Evolutionary conservation across 2,329 filamentous ascomycete species (phyloP).

Genomic region (Rhynchosporium graminicola): DNA sequence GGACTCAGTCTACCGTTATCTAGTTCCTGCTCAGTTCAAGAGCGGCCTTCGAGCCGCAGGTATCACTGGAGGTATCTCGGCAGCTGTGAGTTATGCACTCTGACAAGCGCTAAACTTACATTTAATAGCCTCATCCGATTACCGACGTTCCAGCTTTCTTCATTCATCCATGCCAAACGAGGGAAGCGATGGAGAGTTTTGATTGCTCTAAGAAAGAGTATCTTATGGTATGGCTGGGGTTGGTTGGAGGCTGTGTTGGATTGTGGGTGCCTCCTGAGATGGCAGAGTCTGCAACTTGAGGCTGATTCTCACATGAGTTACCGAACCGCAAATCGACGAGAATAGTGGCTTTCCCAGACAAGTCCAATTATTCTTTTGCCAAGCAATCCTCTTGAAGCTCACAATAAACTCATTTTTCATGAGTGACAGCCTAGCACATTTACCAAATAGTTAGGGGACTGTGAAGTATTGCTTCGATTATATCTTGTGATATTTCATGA

Average conservation of each 20-base stretch:
- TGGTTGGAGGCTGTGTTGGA: constrained; percentile 78
- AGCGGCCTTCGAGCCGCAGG: constrained; percentile 60
- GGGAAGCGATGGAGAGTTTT: constrained; percentile 73
- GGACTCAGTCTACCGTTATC: constrained; percentile 68
- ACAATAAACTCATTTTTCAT: too few species aligned
- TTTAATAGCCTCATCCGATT: constrained; percentile 63
- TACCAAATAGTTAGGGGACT: too few species aligned
- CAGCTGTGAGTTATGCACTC: constrained; percentile 62
- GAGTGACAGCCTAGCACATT: too few species aligned
- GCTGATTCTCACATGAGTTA: neutral
- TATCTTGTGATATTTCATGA: too few species aligned
- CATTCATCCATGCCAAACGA: constrained; percentile 88
- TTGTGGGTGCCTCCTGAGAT: constrained; percentile 75
- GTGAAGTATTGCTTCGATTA: too few species aligned
- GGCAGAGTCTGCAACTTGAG: constrained; percentile 41
- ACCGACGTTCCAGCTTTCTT: constrained; percentile 81
- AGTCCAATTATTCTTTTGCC: too few species aligned
- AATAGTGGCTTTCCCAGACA: too few species aligned
- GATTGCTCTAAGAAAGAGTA: constrained; percentile 65
- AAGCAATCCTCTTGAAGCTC: too few species aligned
- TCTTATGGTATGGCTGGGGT: constrained; percentile 84
- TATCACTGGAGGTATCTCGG: constrained; percentile 72
- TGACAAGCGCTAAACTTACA: neutral
- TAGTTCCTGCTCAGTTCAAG: constrained; percentile 69
- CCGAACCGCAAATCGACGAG: neutral